Percentiles rank a stretch among this genome's conserved stretches.
Conservation (phyloP, 345 rosid species). For the Hibiscus syriacus region DNA sequence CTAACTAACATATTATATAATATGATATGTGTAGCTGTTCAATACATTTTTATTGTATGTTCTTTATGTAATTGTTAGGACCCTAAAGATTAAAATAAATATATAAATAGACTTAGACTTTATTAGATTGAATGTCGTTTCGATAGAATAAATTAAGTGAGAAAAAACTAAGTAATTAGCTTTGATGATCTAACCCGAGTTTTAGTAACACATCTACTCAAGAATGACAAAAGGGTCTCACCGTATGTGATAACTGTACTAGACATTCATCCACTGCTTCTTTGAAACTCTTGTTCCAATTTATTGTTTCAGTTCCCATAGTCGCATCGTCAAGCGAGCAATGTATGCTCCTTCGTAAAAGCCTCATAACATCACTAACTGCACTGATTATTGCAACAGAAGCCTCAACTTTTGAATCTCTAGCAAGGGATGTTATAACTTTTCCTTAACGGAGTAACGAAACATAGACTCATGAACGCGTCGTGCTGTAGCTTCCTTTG, state of each 20-base stretch:
- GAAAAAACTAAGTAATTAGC: not conserved
- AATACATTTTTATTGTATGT: too few species aligned
- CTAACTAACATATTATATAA: too few species aligned
- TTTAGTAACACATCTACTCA: too few species aligned
- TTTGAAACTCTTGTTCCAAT: slow-evolving; percentile 47
- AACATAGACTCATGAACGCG: slow-evolving; percentile 86
- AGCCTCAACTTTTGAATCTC: slow-evolving; percentile 55
- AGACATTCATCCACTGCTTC: slow-evolving; percentile 86
- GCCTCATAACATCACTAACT: slow-evolving; percentile 75
- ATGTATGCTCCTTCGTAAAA: slow-evolving; percentile 79
- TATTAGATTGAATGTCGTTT: too few species aligned
- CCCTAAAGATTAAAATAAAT: too few species aligned
- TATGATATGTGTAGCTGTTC: too few species aligned
- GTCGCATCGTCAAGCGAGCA: slow-evolving; percentile 68
- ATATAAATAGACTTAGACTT: too few species aligned
- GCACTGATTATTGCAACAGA: slow-evolving; percentile 81
- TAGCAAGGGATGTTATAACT: slow-evolving; percentile 67
- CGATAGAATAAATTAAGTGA: too few species aligned
- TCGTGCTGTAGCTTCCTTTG: slow-evolving; percentile 90
- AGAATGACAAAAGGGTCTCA: slow-evolving; percentile 19
- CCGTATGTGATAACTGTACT: slow-evolving; percentile 61
- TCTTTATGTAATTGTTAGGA: too few species aligned
- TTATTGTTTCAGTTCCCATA: slow-evolving; percentile 51
- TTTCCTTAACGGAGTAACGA: slow-evolving; percentile 64
- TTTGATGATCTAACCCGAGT: too few species aligned